Conservation (phyloP, 2,329 filamentous ascomycete species). For the Volutella citrinella region DNA sequence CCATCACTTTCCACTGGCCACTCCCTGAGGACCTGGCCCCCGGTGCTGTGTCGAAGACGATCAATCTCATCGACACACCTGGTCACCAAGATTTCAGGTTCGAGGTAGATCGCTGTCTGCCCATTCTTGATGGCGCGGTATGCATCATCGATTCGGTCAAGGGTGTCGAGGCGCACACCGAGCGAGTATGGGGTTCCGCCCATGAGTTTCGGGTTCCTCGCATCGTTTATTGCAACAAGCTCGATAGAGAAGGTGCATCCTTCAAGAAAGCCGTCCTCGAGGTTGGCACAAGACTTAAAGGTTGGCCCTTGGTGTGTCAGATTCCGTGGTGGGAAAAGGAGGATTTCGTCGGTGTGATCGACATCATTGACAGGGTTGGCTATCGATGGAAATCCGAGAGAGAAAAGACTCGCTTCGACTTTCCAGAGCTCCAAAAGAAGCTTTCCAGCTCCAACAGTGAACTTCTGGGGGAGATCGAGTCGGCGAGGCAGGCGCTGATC, state of each 20-base stretch:
- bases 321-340: conserved; percentile 92
- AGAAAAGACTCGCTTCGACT: conserved; percentile 34
- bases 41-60: conserved; percentile 55
- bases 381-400: conserved; percentile 63
- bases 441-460: conserved; percentile 45
- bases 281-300: conserved; percentile 73
- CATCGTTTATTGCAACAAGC: conserved; percentile 74
- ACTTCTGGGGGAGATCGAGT: conserved; percentile 65
- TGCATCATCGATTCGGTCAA: conserved; percentile 91
- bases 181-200: conserved; percentile 92
- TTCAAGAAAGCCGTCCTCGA: conserved; percentile 86
- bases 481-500: conserved; percentile 73
- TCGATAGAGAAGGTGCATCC: conserved; percentile 72
- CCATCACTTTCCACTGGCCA: conserved; percentile 94
- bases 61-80: conserved; percentile 94
- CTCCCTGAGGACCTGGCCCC: conserved; percentile 45
- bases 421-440: conserved; percentile 33
- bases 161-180: conserved; percentile 93
- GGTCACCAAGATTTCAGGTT: conserved; percentile 98
- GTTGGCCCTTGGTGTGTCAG: conserved; percentile 88
- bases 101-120: conserved; percentile 86
- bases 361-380: conserved; percentile 73
- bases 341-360: conserved; percentile 77
- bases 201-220: conserved; percentile 81
- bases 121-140: conserved; percentile 85